Base-by-base conservation (phyloP, 148 eudicot species). In the Nyssa sinensis region DNA sequence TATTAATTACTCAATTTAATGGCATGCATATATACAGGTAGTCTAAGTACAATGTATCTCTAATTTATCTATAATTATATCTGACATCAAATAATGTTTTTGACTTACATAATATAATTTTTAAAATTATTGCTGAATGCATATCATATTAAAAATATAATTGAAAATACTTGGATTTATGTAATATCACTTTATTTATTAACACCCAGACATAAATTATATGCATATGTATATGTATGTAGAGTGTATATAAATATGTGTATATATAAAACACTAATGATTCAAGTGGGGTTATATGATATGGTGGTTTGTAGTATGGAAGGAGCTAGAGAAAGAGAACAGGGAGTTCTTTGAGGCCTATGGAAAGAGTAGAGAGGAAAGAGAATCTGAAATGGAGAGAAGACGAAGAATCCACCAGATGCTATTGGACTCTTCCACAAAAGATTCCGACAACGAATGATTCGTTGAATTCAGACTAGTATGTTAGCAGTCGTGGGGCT, bases 251-350 rank as follows among this genome's bases (percentile, higher is more conserved):
- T 53, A 3, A 12, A 21, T 17, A 21, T 53, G 8, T 53, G 5
- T 55, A 17, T 55, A 3, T 51, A 16, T 51, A 14, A 6, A 49
- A 49, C 21, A 12, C 19, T 44, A 44, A n/a, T n/a, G n/a, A n/a
- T n/a, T n/a, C n/a, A 12, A 44, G 59, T 55, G 4, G 59, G 0
- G 0, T 16, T n/a, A n/a, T n/a, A n/a, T n/a, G n/a, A 53, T 53
- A 16, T 53, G 17, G 21, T 11, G 13, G 17, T 2, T 55, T 35
- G 21, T 63, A 84, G 87, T 84, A 44, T 84, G 87, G 87, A 84
- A 79, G 62, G 87, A 84, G 72, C 77, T 84, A 24, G 87, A 84
- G 82, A 84, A 84, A 39, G 87, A 81, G 78, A 84, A 84, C 70
- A 75, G 73, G 24, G 84, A 81, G 65, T 84, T 84, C 76, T 84